phyloP scores from a whole-genome alignment of 148 eudicot species.

The Talinum fruticosum region DNA sequence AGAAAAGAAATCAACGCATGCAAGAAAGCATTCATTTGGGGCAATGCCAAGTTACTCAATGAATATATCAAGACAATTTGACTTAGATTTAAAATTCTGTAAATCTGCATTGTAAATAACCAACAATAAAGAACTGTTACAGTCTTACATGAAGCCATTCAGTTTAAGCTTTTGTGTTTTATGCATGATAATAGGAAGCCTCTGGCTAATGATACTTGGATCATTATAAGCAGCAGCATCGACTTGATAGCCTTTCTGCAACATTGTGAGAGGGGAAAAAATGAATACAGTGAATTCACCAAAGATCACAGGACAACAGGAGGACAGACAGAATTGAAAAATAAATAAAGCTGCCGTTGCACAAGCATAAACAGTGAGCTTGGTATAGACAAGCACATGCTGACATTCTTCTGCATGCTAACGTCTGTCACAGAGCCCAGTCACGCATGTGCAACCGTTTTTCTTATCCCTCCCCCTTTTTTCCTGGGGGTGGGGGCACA shows the following conservation, averaged over 20 bases:
- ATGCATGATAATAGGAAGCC: slow-evolving; percentile 71
- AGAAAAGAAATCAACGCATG: slow-evolving; percentile 4
- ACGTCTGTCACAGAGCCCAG: neutral
- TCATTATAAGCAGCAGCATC: slow-evolving; percentile 80
- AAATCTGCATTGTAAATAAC: slow-evolving; percentile 15
- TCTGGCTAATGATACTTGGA: slow-evolving; percentile 67
- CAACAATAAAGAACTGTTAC: slow-evolving; percentile 19
- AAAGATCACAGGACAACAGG: neutral
- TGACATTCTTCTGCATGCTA: too few species aligned
- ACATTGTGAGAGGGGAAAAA: slow-evolving; percentile 7
- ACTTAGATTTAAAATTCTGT: neutral
- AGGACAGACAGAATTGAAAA: neutral
- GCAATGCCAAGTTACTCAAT: slow-evolving; percentile 6
- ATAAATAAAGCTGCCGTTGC: neutral
- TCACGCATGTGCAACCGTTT: neutral
- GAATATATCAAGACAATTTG: slow-evolving; percentile 6
- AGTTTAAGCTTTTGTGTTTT: slow-evolving; percentile 78
- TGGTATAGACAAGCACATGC: neutral
- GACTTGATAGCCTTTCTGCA: slow-evolving; percentile 90
- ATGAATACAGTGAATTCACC: neutral
- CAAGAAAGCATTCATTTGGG: neutral
- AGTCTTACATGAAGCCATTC: slow-evolving; percentile 38
- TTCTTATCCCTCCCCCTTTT: neutral
- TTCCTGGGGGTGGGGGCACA: neutral
- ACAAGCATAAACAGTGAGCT: neutral